Conservation (phyloP, 176 grass and related monocot genomes). For the Eleusine indica region DNA sequence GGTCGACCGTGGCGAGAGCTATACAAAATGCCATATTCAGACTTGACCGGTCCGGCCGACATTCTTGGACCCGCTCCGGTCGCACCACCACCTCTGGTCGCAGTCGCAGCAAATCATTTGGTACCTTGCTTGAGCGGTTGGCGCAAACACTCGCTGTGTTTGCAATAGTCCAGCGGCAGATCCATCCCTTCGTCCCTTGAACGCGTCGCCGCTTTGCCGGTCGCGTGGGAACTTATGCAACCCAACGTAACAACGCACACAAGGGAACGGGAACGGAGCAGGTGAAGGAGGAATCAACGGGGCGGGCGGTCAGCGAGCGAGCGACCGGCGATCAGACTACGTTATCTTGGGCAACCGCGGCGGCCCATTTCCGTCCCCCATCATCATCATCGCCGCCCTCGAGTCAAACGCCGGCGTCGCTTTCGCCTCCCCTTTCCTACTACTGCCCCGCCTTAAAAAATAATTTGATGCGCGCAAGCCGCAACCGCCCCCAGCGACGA, state of each 20-base stretch:
- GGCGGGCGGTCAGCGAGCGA: constrained; percentile 19
- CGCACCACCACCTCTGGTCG: neutral
- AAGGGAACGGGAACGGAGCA: neutral
- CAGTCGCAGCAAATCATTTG: neutral
- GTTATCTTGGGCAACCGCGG: constrained; percentile 39
- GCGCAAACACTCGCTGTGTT: neutral
- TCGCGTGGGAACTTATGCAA: neutral
- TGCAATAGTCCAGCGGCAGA: neutral
- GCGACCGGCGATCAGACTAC: constrained; percentile 21
- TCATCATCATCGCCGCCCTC: neutral
- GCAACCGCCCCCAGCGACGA: constrained; percentile 19
- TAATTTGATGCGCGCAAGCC: neutral
- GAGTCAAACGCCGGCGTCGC: constrained; percentile 22
- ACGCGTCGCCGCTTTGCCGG: neutral
- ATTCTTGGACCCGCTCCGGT: constrained; percentile 12
- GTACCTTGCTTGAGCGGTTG: constrained; percentile 15
- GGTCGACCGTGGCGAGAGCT: neutral
- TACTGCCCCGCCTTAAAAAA: neutral
- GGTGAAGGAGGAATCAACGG: neutral
- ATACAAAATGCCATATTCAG: neutral
- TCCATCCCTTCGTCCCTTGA: neutral
- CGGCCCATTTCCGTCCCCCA: constrained; percentile 2
- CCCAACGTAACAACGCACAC: neutral
- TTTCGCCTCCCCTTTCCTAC: neutral
- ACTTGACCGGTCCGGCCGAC: neutral